Evolutionary conservation across 2,329 filamentous ascomycete genomes (phyloP), one percentile per base, ranked within the genome.

Genomic region (Cadophora luteo-olivacea): DNA sequence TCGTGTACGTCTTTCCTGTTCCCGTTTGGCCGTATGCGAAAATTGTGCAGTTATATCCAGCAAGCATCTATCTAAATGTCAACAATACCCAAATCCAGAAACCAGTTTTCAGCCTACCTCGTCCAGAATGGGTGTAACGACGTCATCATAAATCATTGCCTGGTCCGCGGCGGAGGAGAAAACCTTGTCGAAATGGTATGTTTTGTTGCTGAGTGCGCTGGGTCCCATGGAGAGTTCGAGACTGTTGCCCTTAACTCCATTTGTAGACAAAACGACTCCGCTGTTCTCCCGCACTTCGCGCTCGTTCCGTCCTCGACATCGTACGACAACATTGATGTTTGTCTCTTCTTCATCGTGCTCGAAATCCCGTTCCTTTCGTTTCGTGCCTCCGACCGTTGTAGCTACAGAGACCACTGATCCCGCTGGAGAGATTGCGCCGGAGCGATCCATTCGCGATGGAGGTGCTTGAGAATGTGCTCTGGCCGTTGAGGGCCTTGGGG

Each of bases 1-100:
- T 99, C 29, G 96, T 99, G 80, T 99, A 99, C 16, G 96, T 99
- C 80, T 99, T 99, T 75, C 96, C 96, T 0, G 96, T 99, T 55
- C 96, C 96, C 0, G 96, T 99, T 80, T 99, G 96, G 32, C 96
- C 96, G 79, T 99, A 99, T 41, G 96, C 96, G 76, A 99, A 99
- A 69, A 99, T 97, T 5, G 96, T 99, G 82, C 96, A 99, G 80
- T 99, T 99, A 82, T 93, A 98, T 64, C 96, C 96, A 29, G 90
- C 87, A 52, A 99, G 86, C 85, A 98, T 97, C 93, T 97, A 74
- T 29, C 57, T 52, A 32, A 66, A 74, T 11, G 73, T 70, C 22
- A 51, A 38, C 29, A 62, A 25, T 25, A 19, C 70, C n/a, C 36
- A 57, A 24, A 64, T 25, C 29, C 19, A 45, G 14, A 36, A 36